A percentile compares a stretch with the other conserved stretches of the same genome.
phyloP scores from a whole-genome alignment of 306 rosid genomes.

The Cucumis hystrix region DNA sequence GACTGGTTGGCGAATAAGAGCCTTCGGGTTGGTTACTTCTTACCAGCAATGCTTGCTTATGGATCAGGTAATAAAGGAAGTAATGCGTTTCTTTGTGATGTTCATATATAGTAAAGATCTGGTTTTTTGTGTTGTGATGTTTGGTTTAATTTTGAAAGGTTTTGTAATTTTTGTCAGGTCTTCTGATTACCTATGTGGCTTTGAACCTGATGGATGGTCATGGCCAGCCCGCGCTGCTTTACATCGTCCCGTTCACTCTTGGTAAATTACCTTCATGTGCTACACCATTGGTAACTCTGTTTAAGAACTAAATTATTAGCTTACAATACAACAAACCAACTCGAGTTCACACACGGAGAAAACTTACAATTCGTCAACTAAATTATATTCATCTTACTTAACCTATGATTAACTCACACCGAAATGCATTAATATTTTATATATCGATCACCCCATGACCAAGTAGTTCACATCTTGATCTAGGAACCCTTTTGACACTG shows the following conservation, averaged over 20 bases:
- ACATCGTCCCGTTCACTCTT: constrained; percentile 87
- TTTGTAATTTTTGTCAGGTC: constrained; percentile 39
- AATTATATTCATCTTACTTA: background rate
- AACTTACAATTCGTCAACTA: background rate
- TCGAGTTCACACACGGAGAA: background rate
- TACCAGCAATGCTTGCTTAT: constrained; percentile 89
- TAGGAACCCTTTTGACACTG: constrained; percentile 68
- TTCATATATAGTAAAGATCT: background rate
- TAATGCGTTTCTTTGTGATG: background rate
- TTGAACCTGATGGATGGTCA: constrained; percentile 96
- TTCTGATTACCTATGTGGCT: constrained; percentile 79
- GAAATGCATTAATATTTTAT: background rate
- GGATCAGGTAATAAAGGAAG: constrained; percentile 65
- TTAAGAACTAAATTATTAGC: background rate
- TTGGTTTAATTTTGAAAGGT: background rate
- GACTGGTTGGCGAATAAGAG: constrained; percentile 83
- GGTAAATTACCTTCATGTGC: constrained; percentile 25
- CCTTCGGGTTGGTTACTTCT: constrained; percentile 69
- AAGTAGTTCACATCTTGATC: background rate
- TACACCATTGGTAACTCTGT: background rate
- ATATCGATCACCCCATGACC: background rate
- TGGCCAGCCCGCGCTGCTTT: constrained; percentile 94
- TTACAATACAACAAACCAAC: background rate
- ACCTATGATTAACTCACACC: background rate
- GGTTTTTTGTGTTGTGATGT: background rate